These are phyloP conservation scores for Paxillus ammoniavirescens DNA, from an alignment of 768 basidiomycete species.

Conservation along the genomic window DNA sequence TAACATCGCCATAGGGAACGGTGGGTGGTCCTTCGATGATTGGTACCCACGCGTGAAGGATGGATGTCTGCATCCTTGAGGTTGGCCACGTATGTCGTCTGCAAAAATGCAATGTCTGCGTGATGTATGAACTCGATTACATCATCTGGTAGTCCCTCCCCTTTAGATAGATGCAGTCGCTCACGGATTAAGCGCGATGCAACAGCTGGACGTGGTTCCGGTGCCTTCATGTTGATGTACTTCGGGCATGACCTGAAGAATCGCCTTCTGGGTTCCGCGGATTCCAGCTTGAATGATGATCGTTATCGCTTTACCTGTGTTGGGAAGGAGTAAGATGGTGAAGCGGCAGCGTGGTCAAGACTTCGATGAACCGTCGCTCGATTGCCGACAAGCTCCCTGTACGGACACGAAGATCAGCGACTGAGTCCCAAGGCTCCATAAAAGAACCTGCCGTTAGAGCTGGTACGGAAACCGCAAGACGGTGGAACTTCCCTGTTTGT, in stretches of 20 bases:
- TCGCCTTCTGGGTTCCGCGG: neutral
- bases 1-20: slow-evolving; percentile 28
- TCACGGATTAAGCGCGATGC: slow-evolving; percentile 37
- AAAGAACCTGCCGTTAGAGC: no score
- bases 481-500: no score
- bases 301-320: no score
- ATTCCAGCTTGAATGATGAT: neutral
- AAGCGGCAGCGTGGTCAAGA: no score
- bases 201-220: slow-evolving; percentile 39
- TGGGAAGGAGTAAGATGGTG: no score
- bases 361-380: no score
- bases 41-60: slow-evolving; percentile 62
- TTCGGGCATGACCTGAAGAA: slow-evolving; percentile 57
- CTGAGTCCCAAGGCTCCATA: no score
- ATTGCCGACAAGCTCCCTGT: no score
- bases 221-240: slow-evolving; percentile 54
- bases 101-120: slow-evolving; percentile 56
- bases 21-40: slow-evolving; percentile 46
- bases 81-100: slow-evolving; percentile 46
- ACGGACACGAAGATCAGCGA: no score
- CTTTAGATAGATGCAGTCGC: slow-evolving; percentile 27
- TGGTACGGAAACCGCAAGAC: no score
- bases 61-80: slow-evolving; percentile 36
- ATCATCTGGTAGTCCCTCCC: slow-evolving; percentile 47
- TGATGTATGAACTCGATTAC: slow-evolving; percentile 47